A percentile compares a stretch with the other conserved stretches of the same genome.
phyloP scores from a whole-genome alignment of 2,329 filamentous ascomycete genomes.

The Arthroderma sp. region DNA sequence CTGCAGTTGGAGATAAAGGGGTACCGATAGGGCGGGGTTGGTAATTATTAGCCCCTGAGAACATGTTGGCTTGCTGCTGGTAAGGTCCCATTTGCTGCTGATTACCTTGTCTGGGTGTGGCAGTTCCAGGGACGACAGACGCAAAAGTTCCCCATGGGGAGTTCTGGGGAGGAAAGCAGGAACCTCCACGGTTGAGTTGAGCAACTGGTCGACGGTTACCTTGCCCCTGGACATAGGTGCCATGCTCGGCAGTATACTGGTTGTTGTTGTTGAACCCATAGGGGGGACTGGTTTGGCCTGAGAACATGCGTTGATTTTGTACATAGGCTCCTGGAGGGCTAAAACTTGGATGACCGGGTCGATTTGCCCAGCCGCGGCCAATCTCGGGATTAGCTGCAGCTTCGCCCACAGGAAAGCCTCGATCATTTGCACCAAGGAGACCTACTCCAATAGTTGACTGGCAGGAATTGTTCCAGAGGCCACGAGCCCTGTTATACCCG shows the following conservation, averaged over 20 bases:
- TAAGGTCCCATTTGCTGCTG: slow-evolving; percentile 21
- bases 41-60: slow-evolving; percentile 27
- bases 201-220: slow-evolving; percentile 19
- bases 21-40: slow-evolving; percentile 49
- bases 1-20: slow-evolving; percentile 58
- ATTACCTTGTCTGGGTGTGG: slow-evolving; percentile 17
- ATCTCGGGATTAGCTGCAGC: slow-evolving; percentile 17
- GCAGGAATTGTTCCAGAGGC: slow-evolving; percentile 17
- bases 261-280: slow-evolving; percentile 15
- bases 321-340: slow-evolving; percentile 12
- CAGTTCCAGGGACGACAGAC: slow-evolving; percentile 13
- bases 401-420: slow-evolving; percentile 14
- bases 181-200: slow-evolving; percentile 20
- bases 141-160: slow-evolving; percentile 24
- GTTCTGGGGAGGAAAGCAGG: slow-evolving; percentile 22
- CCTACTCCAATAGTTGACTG: slow-evolving; percentile 9
- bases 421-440: slow-evolving; percentile 14
- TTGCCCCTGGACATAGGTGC: slow-evolving; percentile 17
- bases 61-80: slow-evolving; percentile 22
- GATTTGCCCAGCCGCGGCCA: slow-evolving; percentile 20
- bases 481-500: slow-evolving; percentile 28
- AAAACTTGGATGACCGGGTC: slow-evolving; percentile 13
- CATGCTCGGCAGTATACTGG: slow-evolving; percentile 20
- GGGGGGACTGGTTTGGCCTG: slow-evolving; percentile 23
- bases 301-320: slow-evolving; percentile 23